Evolutionary conservation across 768 basidiomycete genomes (phyloP), one percentile per base, ranked within the genome.

Genomic region (Obba rivulosa): DNA sequence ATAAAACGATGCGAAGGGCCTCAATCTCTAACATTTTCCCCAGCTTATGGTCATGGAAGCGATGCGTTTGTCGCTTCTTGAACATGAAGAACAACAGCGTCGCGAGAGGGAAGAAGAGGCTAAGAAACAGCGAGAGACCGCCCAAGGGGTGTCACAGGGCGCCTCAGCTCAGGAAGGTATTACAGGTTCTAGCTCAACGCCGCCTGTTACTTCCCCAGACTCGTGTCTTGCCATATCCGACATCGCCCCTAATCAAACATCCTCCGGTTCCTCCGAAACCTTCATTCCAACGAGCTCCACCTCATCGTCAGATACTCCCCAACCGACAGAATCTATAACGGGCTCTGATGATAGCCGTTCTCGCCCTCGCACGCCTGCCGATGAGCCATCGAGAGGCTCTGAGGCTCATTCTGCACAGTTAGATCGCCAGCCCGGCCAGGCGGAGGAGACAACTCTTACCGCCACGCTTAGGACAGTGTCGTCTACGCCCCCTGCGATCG

Each of bases 1-100:
- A 31, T 34, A 46, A 35, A 2, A 37, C 10, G 34, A n/a, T 28
- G 11, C 18, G 24, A n/a, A n/a, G n/a, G n/a, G 10, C 39, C 34
- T 34, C 1, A 41, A n/a, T 16, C 20, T 45, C 24, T 25, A 18
- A 34, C 14, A 20, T 37, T 24, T 39, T 18, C 37, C 55, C 35
- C 53, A 99, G 92, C 69, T 99, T 38, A 97, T 98, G 95, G 73
- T 99, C 46, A 94, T 94, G 90, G 96, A 98, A 69, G 96, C 96
- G 4, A 98, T 99, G 93, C 82, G 95, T 46, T 71, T 96, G 49
- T 96, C 92, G 22, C 73, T 97, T 55, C 64, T 96, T 41, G 95
- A 98, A 49, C 93, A 98, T 60, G 94, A 97, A 67, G 92, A 92
- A 59, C 88, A 92, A 47, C 91, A 92, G 62, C 77, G 81, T 58